Percentiles rank a stretch among this genome's conserved stretches.
Conservation (phyloP, 805 yeast species). For the Candida ficus region DNA sequence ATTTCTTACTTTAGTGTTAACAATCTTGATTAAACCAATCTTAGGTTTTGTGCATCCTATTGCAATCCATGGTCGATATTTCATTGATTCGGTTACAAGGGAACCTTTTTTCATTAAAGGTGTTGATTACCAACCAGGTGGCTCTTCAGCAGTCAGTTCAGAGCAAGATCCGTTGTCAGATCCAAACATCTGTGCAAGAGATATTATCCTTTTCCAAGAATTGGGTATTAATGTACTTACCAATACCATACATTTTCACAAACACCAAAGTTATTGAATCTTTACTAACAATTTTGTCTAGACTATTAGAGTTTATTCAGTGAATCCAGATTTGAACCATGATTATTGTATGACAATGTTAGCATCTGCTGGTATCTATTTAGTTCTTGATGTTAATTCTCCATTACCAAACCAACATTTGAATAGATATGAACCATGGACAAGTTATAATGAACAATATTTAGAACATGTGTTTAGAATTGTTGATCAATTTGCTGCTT, state of each 20-base stretch:
- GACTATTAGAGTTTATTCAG: slow-evolving; percentile 81
- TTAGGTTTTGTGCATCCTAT: slow-evolving; percentile 56
- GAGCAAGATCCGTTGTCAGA: slow-evolving; percentile 73
- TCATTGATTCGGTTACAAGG: slow-evolving; percentile 67
- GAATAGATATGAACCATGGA: slow-evolving; percentile 93
- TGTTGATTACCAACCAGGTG: slow-evolving; percentile 95
- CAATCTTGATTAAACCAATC: background rate
- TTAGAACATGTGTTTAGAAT: slow-evolving; percentile 72
- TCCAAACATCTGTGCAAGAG: slow-evolving; percentile 69
- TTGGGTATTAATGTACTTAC: slow-evolving; percentile 72
- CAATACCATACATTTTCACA: too few species aligned
- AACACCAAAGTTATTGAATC: too few species aligned
- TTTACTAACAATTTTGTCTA: slow-evolving; percentile 33
- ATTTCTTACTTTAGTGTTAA: too few species aligned
- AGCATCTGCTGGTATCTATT: slow-evolving; percentile 89
- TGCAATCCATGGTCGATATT: slow-evolving; percentile 61
- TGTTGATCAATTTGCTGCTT: slow-evolving; percentile 74
- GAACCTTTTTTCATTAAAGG: slow-evolving; percentile 81
- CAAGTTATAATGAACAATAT: slow-evolving; percentile 67
- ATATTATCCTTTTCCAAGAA: slow-evolving; percentile 72
- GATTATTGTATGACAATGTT: slow-evolving; percentile 87
- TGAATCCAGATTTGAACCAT: slow-evolving; percentile 78
- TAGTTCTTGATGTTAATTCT: slow-evolving; percentile 87
- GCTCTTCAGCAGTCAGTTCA: slow-evolving; percentile 67
- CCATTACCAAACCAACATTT: slow-evolving; percentile 54